phyloP scores from a whole-genome alignment of 306 rosid genomes.

The Prunus salicina region DNA sequence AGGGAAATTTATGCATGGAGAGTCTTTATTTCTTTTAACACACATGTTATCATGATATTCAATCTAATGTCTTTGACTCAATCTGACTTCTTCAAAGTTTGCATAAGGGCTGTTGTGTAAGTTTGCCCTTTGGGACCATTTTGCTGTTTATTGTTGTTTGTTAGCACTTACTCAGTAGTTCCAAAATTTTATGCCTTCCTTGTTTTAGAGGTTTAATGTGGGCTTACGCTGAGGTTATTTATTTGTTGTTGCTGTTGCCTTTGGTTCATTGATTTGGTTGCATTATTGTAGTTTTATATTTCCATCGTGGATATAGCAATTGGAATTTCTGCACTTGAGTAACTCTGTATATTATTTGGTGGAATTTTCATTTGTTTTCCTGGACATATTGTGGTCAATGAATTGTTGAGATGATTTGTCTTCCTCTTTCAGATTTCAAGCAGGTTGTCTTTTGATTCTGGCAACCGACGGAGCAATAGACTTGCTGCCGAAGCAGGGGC shows the following conservation, averaged over 20 bases:
- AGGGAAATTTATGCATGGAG: background rate
- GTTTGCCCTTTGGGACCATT: background rate
- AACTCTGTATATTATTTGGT: background rate
- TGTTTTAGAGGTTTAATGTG: background rate
- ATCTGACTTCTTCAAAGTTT: background rate
- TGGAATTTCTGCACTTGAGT: background rate
- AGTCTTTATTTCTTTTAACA: background rate
- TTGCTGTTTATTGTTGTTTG: background rate
- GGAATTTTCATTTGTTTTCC: background rate
- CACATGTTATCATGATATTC: background rate
- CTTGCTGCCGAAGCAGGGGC: slow-evolving; percentile 68
- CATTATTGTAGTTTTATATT: background rate
- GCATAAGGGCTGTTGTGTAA: too few relatives aligned
- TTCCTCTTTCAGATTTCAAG: slow-evolving; percentile 67
- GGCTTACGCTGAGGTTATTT: background rate
- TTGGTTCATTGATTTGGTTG: background rate
- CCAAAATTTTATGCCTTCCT: background rate
- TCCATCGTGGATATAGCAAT: background rate
- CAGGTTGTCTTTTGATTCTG: slow-evolving; percentile 91
- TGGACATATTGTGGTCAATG: background rate
- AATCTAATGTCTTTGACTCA: background rate
- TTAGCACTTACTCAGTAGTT: background rate
- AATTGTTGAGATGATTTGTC: background rate
- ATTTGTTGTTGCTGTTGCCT: background rate
- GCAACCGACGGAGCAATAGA: slow-evolving; percentile 86